Conservation (phyloP, 192 early-diverging fungal species). For the Linnemannia schmuckeri region DNA sequence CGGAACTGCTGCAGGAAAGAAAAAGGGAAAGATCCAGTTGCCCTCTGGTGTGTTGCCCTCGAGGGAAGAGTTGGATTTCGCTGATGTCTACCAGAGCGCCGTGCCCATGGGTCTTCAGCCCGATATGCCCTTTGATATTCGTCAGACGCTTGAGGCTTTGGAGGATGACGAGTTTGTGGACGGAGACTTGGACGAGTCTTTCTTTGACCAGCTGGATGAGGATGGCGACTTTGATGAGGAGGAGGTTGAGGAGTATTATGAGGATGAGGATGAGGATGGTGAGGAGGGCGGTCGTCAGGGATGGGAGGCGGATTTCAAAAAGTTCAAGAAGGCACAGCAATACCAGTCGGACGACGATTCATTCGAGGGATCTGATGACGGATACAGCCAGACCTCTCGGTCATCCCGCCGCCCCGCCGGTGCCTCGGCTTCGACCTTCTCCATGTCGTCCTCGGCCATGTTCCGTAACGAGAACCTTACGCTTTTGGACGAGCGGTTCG, state of each 20-base stretch:
- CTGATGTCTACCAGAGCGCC: conserved; percentile 78
- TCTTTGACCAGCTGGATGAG: conserved; percentile 85
- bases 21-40: conserved; percentile 62
- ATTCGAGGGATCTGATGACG: conserved; percentile 65
- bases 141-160: conserved; percentile 92
- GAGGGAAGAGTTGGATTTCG: conserved; percentile 73
- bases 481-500: conserved; percentile 94
- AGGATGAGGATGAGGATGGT: conserved; percentile 62
- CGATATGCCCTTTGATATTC: conserved; percentile 84
- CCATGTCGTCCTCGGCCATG: conserved; percentile 95
- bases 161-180: conserved; percentile 93
- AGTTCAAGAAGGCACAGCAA: conserved; percentile 64
- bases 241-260: conserved; percentile 73
- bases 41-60: conserved; percentile 86
- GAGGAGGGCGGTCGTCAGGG: conserved; percentile 62
- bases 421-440: conserved; percentile 70
- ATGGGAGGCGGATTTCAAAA: conserved; percentile 70
- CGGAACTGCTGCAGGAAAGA: conserved; percentile 11
- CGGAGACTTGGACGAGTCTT: conserved; percentile 84
- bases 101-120: conserved; percentile 73
- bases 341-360: conserved; percentile 42
- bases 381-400: conserved; percentile 44
- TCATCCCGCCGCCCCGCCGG: conserved; percentile 44
- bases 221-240: conserved; percentile 63
- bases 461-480: conserved; percentile 92